These are phyloP conservation scores for Asterionellopsis glacialis DNA, from an alignment of 108 stramenopile species.

Conservation along the genomic window DNA sequence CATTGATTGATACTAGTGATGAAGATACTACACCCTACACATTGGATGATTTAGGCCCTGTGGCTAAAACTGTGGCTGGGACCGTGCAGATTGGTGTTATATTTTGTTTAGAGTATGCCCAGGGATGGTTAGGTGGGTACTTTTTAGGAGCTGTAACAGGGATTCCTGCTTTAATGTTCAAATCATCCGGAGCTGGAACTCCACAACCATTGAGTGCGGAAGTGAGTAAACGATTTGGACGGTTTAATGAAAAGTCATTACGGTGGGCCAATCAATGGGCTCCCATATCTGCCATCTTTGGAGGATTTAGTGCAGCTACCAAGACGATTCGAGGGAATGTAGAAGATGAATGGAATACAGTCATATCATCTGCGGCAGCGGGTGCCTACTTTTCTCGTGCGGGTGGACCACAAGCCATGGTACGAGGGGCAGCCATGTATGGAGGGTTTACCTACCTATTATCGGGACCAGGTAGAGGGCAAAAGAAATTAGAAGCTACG, in stretches of 20 bases:
- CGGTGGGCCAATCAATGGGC: constrained; percentile 53
- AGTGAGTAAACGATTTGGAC: constrained; percentile 21
- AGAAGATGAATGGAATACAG: constrained; percentile 62
- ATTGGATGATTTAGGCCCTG: constrained; percentile 43
- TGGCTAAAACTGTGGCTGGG: constrained; percentile 53
- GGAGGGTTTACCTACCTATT: constrained; percentile 62
- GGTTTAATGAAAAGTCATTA: constrained; percentile 48
- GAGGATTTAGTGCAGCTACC: constrained; percentile 52
- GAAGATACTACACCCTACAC: not conserved
- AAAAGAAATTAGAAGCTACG: not conserved
- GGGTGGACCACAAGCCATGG: constrained; percentile 75
- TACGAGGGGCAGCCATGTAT: constrained; percentile 64
- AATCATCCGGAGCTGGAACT: not conserved
- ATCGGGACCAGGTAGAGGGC: constrained; percentile 5
- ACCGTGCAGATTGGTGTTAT: constrained; percentile 50
- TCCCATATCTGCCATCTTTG: constrained; percentile 52
- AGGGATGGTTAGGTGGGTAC: constrained; percentile 59
- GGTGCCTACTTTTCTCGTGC: constrained; percentile 70
- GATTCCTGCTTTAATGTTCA: constrained; percentile 33
- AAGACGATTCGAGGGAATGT: constrained; percentile 44
- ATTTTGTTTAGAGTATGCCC: constrained; percentile 44
- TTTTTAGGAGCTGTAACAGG: constrained; percentile 44
- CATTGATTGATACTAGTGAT: not conserved
- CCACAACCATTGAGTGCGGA: constrained; percentile 17
- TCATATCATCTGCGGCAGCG: constrained; percentile 53